Evolutionary conservation across 1,139 yeast genomes (phyloP), one percentile per base, ranked within the genome.

Genomic region (Zygosaccharomyces sapae): DNA sequence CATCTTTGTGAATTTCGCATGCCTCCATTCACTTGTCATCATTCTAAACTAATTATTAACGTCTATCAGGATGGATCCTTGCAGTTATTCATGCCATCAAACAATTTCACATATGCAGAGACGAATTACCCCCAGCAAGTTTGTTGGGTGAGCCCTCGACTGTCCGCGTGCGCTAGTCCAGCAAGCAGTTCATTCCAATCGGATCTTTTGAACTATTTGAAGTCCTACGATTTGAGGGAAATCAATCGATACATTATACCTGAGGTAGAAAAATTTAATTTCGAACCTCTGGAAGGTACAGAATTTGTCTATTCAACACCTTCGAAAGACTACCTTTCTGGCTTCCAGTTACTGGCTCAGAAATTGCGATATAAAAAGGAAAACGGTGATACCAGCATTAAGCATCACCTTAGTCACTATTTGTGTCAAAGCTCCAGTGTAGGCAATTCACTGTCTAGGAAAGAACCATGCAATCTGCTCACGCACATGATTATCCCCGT

Each of bases 31-130:
- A 49, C 70, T 0, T 73, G 82, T 2, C 89, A 83, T 58, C 89
- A 83, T 60, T 73, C 86, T 1, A 83, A 83, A 57, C 69, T 83
- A 77, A 79, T 83, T 73, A 66, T 83, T 12, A 81, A 81, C 57
- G 69, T 76, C 50, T 79, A 70, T 55, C 60, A 56, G 2, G 78
- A 75, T 51, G 60, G 61, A 0, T 62, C 73, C 0, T 63, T 75
- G 25, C 80, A 76, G 56, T 61, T 83, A 0, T 76, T 77, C n/a
- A 68, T 83, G 18, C 76, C 81, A 67, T 78, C 88, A 0, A 74
- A 78, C 57, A 83, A 83, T 59, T 59, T 81, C 45, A 79, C 82
- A 0, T 63, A 65, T 38, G 61, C 73, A 1, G 89, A 83, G 60
- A 73, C 80, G 48, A 69, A 69, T 4, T 74, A 74, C 1, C 77